phyloP scores from a whole-genome alignment of 208 protist genomes.

The Entamoeba histolytica region DNA sequence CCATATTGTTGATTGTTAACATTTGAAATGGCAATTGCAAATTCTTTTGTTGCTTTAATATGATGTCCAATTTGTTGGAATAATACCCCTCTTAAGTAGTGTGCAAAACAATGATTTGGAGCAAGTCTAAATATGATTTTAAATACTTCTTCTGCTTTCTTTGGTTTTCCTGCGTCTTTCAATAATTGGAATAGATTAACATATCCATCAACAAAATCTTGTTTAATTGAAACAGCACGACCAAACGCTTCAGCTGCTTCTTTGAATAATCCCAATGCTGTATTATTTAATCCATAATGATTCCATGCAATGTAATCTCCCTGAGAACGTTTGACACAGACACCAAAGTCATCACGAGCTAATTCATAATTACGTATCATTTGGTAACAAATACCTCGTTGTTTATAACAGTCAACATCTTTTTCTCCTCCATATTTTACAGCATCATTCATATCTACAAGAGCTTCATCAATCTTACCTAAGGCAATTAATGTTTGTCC shows the following conservation, averaged over 20 bases:
- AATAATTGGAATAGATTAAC: conserved; percentile 32
- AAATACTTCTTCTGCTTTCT: conserved; percentile 15
- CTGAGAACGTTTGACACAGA: conserved; percentile 1
- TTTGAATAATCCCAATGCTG: conserved; percentile 16
- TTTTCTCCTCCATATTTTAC: conserved; percentile 1
- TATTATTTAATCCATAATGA: conserved; percentile 30
- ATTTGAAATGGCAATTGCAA: conserved; percentile 7
- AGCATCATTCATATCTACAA: conserved; percentile 22
- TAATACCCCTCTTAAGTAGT: conserved; percentile 27
- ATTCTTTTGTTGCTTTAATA: conserved; percentile 24
- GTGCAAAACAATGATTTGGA: conserved; percentile 27
- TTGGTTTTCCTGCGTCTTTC: conserved; percentile 24
- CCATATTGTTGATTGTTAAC: neutral
- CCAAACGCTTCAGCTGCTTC: conserved; percentile 22
- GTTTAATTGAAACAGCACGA: conserved; percentile 22
- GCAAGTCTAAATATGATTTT: conserved; percentile 13
- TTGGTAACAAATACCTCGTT: conserved; percentile 30
- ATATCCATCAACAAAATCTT: conserved; percentile 23
- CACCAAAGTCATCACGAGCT: conserved; percentile 26
- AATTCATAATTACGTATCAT: conserved; percentile 31
- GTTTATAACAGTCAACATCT: conserved; percentile 21
- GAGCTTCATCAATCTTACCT: neutral
- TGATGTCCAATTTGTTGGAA: conserved; percentile 25
- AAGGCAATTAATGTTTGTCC: too few species aligned
- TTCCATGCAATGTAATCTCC: conserved; percentile 33